A percentile compares a stretch with the other conserved stretches of the same genome.
These are phyloP conservation scores for Colletotrichum gigasporum DNA, from an alignment of 2,329 filamentous ascomycete genomes.

Conservation along the genomic window DNA sequence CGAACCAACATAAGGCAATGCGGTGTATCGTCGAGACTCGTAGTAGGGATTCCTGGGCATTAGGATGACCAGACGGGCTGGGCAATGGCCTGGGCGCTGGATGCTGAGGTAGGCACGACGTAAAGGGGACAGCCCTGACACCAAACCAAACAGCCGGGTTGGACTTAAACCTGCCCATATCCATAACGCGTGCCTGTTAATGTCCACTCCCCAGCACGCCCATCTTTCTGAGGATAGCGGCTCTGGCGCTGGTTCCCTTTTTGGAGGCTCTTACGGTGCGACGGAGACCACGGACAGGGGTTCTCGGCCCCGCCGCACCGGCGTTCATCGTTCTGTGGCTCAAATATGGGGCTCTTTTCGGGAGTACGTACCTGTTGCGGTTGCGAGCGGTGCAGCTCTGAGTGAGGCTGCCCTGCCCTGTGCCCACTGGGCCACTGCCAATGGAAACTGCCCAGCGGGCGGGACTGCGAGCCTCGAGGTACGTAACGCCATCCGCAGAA, in stretches of 20 bases:
- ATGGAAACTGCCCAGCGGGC: too few relatives aligned
- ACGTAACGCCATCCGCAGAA: not conserved
- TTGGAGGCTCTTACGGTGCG: slow-evolving; percentile 26
- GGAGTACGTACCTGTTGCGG: slow-evolving; percentile 3
- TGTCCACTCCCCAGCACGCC: not conserved
- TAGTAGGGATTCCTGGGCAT: too few relatives aligned
- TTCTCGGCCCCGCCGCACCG: slow-evolving; percentile 26
- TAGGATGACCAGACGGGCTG: too few relatives aligned
- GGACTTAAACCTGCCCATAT: too few relatives aligned
- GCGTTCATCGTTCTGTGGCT: slow-evolving; percentile 8
- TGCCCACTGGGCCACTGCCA: too few relatives aligned
- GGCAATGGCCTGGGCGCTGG: too few relatives aligned
- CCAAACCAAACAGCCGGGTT: slow-evolving; percentile 43
- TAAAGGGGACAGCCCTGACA: slow-evolving; percentile 31
- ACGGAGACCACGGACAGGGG: slow-evolving; percentile 16
- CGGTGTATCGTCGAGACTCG: too few relatives aligned
- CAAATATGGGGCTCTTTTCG: not conserved
- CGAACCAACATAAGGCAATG: too few relatives aligned
- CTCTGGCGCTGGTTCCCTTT: slow-evolving; percentile 14
- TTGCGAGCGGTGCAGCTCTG: too few relatives aligned
- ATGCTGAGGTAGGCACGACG: not conserved
- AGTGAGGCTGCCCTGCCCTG: too few relatives aligned
- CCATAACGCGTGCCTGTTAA: slow-evolving; percentile 27
- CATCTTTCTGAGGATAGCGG: not conserved
- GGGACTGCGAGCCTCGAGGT: too few relatives aligned